Conservation (phyloP, 495 filamentous ascomycete species). For the Amniculicola lignicola region DNA sequence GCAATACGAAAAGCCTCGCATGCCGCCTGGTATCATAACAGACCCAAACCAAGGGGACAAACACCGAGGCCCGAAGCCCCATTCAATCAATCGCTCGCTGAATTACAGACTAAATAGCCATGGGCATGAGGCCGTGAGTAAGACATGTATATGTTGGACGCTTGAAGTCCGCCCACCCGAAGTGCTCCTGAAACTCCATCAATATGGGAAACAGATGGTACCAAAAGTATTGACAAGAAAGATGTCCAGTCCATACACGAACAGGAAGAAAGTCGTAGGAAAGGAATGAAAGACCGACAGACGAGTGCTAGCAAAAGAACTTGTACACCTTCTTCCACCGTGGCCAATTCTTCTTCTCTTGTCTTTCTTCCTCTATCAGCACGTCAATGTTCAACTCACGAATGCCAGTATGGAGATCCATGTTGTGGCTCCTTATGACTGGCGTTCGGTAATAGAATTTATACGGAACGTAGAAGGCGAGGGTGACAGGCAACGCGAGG, state of each 20-base stretch:
- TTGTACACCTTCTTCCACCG: slow-evolving; percentile 76
- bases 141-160: no score
- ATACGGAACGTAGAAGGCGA: slow-evolving; percentile 70
- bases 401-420: slow-evolving; percentile 86
- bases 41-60: slow-evolving; percentile 3
- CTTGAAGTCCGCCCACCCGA: no score
- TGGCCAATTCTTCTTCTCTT: slow-evolving; percentile 71
- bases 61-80: neutral
- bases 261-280: neutral
- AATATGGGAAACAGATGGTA: no score
- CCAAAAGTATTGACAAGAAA: neutral
- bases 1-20: slow-evolving; percentile 1
- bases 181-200: no score
- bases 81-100: neutral
- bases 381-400: slow-evolving; percentile 78
- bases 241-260: neutral
- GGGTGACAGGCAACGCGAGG: slow-evolving; percentile 78
- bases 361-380: slow-evolving; percentile 70
- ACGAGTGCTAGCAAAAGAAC: slow-evolving; percentile 39
- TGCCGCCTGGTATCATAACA: slow-evolving; percentile 21
- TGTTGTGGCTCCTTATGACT: slow-evolving; percentile 61
- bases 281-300: no score
- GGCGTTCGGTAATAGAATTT: slow-evolving; percentile 74
- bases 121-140: no score
- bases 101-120: neutral